Conservation (phyloP, 2,329 filamentous ascomycete genomes). For the Arthrinium puccinioides region DNA sequence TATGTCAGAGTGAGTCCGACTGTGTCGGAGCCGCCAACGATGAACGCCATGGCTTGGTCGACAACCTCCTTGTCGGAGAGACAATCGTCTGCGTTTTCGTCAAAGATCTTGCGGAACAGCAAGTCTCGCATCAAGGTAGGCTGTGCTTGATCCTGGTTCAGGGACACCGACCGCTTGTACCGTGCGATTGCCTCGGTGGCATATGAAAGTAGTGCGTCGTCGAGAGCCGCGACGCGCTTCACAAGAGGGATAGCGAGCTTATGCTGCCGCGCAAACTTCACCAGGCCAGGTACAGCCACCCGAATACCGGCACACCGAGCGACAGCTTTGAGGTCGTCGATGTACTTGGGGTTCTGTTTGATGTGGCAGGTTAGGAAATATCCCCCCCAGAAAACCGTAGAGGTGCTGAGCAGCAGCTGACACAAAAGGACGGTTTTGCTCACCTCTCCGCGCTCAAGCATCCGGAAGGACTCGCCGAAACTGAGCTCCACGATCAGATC, state of each 20-base stretch:
- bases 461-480: constrained; percentile 48
- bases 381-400: constrained; percentile 8
- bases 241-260: too few relatives aligned
- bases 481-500: constrained; percentile 46
- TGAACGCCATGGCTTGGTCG: constrained; percentile 26
- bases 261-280: constrained; percentile 15
- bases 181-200: too few relatives aligned
- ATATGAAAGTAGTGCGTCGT: too few relatives aligned
- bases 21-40: constrained; percentile 42
- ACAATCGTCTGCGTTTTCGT: constrained; percentile 6
- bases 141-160: too few relatives aligned
- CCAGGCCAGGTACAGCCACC: constrained; percentile 20
- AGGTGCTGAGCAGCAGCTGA: too few relatives aligned
- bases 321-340: constrained; percentile 26
- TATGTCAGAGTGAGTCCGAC: constrained; percentile 43
- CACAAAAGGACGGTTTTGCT: too few relatives aligned
- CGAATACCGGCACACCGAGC: constrained; percentile 15
- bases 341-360: constrained; percentile 36
- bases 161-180: too few relatives aligned
- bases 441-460: constrained; percentile 43
- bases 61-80: constrained; percentile 24
- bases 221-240: too few relatives aligned
- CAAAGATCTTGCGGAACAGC: constrained; percentile 7
- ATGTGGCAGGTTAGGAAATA: too few relatives aligned
- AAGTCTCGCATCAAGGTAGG: too few relatives aligned